These are phyloP conservation scores for Venturia carpophila DNA, from an alignment of 2,329 filamentous ascomycete genomes.

Conservation along the genomic window DNA sequence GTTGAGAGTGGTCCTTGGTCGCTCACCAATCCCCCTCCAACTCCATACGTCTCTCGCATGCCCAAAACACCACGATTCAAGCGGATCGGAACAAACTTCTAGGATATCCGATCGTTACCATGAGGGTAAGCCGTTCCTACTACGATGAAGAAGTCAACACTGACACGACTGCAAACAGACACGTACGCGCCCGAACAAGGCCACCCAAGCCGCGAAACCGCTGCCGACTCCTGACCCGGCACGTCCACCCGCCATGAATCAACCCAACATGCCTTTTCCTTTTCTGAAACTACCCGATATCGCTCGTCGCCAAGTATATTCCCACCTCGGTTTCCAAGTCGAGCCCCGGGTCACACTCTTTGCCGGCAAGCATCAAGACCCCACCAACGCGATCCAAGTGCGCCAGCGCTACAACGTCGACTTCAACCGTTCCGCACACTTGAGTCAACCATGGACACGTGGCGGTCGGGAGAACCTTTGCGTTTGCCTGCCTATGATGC, in stretches of 20 bases:
- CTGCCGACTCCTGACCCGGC: background rate
- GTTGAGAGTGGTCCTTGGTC: constrained; percentile 7
- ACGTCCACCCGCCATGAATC: background rate
- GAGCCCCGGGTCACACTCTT: background rate
- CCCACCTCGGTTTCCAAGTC: background rate
- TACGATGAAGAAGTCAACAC: background rate
- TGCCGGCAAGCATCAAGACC: background rate
- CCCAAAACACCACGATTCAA: background rate
- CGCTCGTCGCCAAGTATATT: background rate
- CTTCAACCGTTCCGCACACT: background rate
- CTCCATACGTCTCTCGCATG: background rate
- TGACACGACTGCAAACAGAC: background rate
- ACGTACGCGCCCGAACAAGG: constrained; percentile 1
- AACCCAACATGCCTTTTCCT: background rate
- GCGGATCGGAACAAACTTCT: constrained; percentile 2
- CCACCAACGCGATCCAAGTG: background rate
- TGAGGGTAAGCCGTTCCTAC: background rate
- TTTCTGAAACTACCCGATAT: background rate
- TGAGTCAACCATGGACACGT: constrained; percentile 9
- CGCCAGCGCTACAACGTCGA: constrained; percentile 11
- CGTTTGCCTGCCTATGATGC: background rate
- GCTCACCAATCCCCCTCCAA: background rate
- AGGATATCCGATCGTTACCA: background rate
- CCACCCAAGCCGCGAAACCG: background rate
- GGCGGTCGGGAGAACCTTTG: background rate